Percentiles rank a stretch among this genome's conserved stretches.
These are phyloP conservation scores for Quercus dentata DNA, from an alignment of 306 rosid genomes.

Conservation along the genomic window DNA sequence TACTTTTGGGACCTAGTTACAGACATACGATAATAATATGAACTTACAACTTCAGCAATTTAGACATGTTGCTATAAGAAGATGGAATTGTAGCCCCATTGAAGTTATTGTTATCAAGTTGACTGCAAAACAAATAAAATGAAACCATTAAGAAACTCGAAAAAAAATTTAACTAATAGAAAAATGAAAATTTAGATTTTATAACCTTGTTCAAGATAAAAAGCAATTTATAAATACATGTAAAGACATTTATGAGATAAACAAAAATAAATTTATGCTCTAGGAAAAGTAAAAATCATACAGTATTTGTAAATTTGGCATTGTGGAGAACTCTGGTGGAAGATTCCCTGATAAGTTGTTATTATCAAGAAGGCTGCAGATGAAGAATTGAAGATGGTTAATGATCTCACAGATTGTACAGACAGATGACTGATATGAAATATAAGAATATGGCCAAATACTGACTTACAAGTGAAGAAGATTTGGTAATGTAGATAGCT, in stretches of 20 bases:
- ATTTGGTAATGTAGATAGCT: conserved; percentile 27
- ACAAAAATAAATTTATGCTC: background rate
- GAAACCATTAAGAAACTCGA: background rate
- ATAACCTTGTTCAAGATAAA: background rate
- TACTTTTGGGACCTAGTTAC: background rate
- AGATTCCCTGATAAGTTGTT: conserved; percentile 43
- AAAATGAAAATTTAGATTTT: background rate
- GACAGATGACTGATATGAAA: background rate
- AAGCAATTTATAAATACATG: background rate
- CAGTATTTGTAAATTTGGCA: conserved; percentile 30
- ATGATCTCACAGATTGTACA: background rate
- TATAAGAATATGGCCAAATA: background rate
- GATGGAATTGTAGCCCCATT: conserved; percentile 35
- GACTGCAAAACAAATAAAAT: conserved; percentile 30
- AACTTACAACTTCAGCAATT: conserved; percentile 47
- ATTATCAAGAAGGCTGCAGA: conserved; percentile 45
- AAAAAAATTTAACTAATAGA: background rate
- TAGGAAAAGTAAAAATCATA: conserved; percentile 18
- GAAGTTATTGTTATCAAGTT: conserved; percentile 51
- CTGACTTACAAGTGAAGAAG: conserved; percentile 48
- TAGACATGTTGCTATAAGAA: conserved; percentile 34
- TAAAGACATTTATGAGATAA: background rate
- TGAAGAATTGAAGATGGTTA: background rate
- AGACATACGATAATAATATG: background rate
- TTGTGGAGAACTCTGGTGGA: conserved; percentile 36